Evolutionary conservation across 306 rosid genomes (phyloP), one percentile per base, ranked within the genome.

Genomic region (Sindora glabra): DNA sequence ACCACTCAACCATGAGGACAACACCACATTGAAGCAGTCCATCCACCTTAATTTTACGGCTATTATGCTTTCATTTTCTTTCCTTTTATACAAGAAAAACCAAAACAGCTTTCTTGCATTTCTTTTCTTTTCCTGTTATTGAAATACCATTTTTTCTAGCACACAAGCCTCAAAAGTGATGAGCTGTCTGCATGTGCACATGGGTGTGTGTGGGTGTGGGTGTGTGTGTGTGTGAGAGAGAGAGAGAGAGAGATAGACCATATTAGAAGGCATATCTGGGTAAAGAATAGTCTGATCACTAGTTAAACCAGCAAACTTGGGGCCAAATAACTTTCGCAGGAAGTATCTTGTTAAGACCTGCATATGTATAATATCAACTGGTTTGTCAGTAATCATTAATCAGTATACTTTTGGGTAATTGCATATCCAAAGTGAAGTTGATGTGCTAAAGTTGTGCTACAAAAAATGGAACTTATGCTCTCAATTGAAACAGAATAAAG

Each of bases 271-370:
- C 56, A 82, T 85, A 52, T 85, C 94, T 23, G 67, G 78, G 55
- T 85, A 79, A 54, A 79, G 47, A 66, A 76, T 58, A 22, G 62
- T 77, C 29, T 47, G 44, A 48, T 79, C 41, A 59, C 61, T 69
- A 21, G 92, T 85, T 56, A 76, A 70, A 47, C 69, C 69, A 17
- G 78, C 82, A 36, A 48, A 74, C 18, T 65, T 77, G 0, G 95
- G 95, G 29, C 96, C 96, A 67, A 88, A 91, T 55, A 91, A 68
- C 30, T 81, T 86, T 45, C 86, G 82, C 67, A 88, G 85, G 10
- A 74, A 73, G 61, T 88, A 79, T 74, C 98, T 91, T 22, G 96
- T 83, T 37, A 85, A 61, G 33, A 91, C 78, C 63, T 57, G 63
- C 32, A 49, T 25, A 26, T 16, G 24, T 25, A 49, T 49, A 17